Conservation (phyloP, 1,284 basidiomycete genomes). For the Fomitopsis betulina region DNA sequence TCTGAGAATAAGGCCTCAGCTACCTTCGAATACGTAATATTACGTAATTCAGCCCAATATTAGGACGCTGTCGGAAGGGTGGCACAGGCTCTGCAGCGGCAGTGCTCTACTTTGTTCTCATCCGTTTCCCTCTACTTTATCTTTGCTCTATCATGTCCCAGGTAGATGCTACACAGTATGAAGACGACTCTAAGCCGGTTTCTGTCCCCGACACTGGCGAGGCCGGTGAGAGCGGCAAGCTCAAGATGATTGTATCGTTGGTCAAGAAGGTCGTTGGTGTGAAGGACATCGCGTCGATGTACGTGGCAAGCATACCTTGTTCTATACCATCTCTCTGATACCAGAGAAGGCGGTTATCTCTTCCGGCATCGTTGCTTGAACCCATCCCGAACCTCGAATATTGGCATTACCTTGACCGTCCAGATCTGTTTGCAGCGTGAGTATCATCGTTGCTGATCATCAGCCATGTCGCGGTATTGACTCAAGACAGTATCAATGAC, state of each 20-base stretch:
- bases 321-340: background rate
- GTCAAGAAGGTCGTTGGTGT: constrained; percentile 86
- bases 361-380: constrained; percentile 87
- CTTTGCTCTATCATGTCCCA: constrained; percentile 7
- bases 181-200: constrained; percentile 55
- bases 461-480: background rate
- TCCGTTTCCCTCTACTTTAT: background rate
- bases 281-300: constrained; percentile 91
- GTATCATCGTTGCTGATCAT: constrained; percentile 20
- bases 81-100: background rate
- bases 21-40: background rate
- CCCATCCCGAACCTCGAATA: constrained; percentile 94
- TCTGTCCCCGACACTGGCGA: constrained; percentile 74
- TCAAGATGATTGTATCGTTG: constrained; percentile 86
- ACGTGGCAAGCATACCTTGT: constrained; percentile 9
- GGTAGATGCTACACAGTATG: constrained; percentile 20
- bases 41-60: background rate
- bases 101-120: background rate
- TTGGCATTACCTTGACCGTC: constrained; percentile 93
- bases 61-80: background rate
- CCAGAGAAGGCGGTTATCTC: constrained; percentile 69
- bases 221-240: constrained; percentile 80
- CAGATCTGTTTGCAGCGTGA: constrained; percentile 89
- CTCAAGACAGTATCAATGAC: constrained; percentile 71
- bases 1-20: too few relatives aligned